Conservation (phyloP, 768 basidiomycete species). For the Pisolithus orientalis region DNA sequence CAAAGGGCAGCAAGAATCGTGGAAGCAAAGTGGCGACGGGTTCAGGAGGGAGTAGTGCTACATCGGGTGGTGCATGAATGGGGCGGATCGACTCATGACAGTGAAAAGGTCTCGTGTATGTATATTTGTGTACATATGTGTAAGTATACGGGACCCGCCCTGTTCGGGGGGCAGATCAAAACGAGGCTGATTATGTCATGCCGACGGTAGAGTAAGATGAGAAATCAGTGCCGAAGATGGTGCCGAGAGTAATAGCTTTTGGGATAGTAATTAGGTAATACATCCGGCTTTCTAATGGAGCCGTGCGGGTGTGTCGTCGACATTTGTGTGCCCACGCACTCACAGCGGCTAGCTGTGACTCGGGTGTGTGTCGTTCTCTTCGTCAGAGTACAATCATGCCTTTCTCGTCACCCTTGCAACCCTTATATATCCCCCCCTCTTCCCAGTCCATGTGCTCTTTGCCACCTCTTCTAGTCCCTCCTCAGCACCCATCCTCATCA, state of each 20-base stretch:
- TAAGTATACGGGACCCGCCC: not conserved
- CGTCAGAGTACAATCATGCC: conserved; percentile 12
- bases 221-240: not conserved
- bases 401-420: conserved; percentile 11
- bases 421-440: conserved; percentile 2
- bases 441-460: conserved; percentile 1
- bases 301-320: not conserved
- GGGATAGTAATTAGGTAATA: conserved; percentile 5
- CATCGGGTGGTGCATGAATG: conserved; percentile 1
- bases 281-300: not conserved
- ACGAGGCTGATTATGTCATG: not conserved
- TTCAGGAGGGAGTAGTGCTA: conserved; percentile 9
- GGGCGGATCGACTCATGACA: no score
- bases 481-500: conserved; percentile 1
- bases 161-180: not conserved
- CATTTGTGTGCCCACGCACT: not conserved
- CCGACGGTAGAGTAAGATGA: not conserved
- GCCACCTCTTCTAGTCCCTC: not conserved
- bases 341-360: not conserved
- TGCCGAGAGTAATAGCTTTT: conserved; percentile 5
- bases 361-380: not conserved
- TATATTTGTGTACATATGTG: not conserved
- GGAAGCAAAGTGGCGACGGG: conserved; percentile 7
- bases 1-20: conserved; percentile 65
- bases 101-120: not conserved